Conservation (phyloP, 352 stramenopile species). For the Peronosclerospora sorghi region DNA sequence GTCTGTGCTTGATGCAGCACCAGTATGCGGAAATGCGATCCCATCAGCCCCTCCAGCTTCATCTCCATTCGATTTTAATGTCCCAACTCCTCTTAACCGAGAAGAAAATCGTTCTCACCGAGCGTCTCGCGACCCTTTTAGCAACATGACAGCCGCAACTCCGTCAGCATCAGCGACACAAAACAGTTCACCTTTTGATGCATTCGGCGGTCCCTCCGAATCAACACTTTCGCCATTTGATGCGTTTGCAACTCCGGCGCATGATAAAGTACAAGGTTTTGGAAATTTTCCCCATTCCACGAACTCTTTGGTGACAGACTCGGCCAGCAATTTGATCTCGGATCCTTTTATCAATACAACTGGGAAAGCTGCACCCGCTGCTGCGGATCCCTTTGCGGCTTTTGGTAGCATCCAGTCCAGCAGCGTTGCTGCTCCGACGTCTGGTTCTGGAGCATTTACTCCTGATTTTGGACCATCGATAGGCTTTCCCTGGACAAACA, state of each 20-base stretch:
- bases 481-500: constrained; percentile 7
- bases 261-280: constrained; percentile 24
- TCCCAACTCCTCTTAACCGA: constrained; percentile 15
- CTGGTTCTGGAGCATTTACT: constrained; percentile 5
- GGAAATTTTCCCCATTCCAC: constrained; percentile 20
- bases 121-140: constrained; percentile 31
- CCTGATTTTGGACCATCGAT: constrained; percentile 11
- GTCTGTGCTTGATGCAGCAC: constrained; percentile 40
- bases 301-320: constrained; percentile 21
- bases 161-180: constrained; percentile 4
- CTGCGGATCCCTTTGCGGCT: constrained; percentile 49
- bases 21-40: constrained; percentile 8
- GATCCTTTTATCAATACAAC: constrained; percentile 16
- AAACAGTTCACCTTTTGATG: constrained; percentile 32
- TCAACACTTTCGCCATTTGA: constrained; percentile 18
- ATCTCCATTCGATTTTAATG: constrained; percentile 33
- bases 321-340: constrained; percentile 15
- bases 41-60: constrained; percentile 8
- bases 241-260: constrained; percentile 26
- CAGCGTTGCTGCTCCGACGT: constrained; percentile 1
- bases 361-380: constrained; percentile 6
- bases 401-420: constrained; percentile 42
- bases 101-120: constrained; percentile 9
- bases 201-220: constrained; percentile 16
- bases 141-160: constrained; percentile 11